Evolutionary conservation across 768 basidiomycete species (phyloP), one percentile per base, ranked within the genome.

Genomic region (Termitomyces eurrhizus): DNA sequence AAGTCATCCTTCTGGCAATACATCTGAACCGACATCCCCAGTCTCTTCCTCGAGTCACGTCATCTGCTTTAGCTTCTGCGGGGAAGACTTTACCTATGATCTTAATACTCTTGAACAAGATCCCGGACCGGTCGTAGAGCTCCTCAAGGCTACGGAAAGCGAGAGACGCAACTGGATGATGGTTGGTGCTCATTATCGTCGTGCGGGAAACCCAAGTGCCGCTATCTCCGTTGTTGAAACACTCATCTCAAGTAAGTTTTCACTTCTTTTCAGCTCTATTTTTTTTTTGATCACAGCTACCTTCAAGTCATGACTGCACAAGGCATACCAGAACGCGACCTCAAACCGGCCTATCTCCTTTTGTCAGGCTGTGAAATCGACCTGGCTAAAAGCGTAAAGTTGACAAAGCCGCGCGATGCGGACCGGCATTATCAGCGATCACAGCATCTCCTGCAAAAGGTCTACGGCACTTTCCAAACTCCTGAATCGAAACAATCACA

Each of bases 141-240:
- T 84, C 11, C 72, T 87, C 6, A 79, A 75, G 59, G 61, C 69
- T 5, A 76, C 80, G 2, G 69, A 71, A 6, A 77, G 78, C 49
- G 83, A 82, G 62, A 75, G 79, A 52, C 81, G 77, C 33, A 81
- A 75, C 60, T 87, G 84, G 82, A 80, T 86, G 76, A 72, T 79
- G 13, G 80, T 83, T 18, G 84, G 72, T 7, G 82, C 78, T 1
- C 74, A 77, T 63, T 86, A 85, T 70, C 80, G 84, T 52, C 73
- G 82, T 26, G 74, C 64, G 29, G 78, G 80, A n/a, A 78, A 81
- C 55, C 66, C 77, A n/a, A 32, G 56, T 8, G 77, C 79, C 42
- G 83, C 84, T 1, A 70, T 80, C 35, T 66, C 67, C 3, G 78
- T 85, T 11, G 64, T 81, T 32, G 69, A 73, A 24, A 70, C 73